phyloP scores from a whole-genome alignment of 2,329 filamentous ascomycete species.

The Penicillium palitans region DNA sequence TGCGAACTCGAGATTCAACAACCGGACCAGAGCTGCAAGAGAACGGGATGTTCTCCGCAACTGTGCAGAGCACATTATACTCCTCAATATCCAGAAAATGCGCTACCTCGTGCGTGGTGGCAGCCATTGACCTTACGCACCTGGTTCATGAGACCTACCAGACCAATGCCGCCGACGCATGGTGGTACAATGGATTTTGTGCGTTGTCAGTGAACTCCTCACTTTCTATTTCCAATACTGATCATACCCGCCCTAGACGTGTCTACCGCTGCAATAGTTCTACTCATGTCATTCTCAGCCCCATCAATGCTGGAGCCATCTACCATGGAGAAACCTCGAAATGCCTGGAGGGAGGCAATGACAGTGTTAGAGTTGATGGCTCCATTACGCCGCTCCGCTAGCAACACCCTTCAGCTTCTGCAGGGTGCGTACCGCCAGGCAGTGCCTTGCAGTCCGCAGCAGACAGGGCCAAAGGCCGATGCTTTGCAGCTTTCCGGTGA shows the following conservation, averaged over 20 bases:
- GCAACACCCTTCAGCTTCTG: conserved; percentile 3
- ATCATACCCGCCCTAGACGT: background rate
- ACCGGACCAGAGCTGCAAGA: conserved; percentile 2
- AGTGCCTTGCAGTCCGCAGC: background rate
- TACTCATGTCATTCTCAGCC: background rate
- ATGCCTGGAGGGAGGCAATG: conserved; percentile 3
- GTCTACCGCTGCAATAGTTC: conserved; percentile 5
- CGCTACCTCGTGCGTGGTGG: background rate
- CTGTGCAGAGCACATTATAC: background rate
- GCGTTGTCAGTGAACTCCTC: background rate
- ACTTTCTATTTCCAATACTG: background rate
- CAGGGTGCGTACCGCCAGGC: conserved; percentile 2
- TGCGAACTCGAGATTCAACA: background rate
- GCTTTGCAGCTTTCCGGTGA: background rate
- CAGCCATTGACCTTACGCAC: conserved; percentile 4
- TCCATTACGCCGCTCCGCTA: conserved; percentile 3
- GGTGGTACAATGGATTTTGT: conserved; percentile 9
- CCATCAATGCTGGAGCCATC: background rate
- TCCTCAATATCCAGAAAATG: conserved; percentile 2
- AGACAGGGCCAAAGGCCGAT: background rate
- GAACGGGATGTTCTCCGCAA: background rate
- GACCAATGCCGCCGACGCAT: conserved; percentile 1
- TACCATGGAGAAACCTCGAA: background rate
- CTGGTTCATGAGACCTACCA: conserved; percentile 4
- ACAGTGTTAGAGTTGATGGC: background rate